A percentile compares a stretch with the other conserved stretches of the same genome.
Evolutionary conservation across 2,329 filamentous ascomycete species (phyloP).

Genomic region (Zasmidium cellare): DNA sequence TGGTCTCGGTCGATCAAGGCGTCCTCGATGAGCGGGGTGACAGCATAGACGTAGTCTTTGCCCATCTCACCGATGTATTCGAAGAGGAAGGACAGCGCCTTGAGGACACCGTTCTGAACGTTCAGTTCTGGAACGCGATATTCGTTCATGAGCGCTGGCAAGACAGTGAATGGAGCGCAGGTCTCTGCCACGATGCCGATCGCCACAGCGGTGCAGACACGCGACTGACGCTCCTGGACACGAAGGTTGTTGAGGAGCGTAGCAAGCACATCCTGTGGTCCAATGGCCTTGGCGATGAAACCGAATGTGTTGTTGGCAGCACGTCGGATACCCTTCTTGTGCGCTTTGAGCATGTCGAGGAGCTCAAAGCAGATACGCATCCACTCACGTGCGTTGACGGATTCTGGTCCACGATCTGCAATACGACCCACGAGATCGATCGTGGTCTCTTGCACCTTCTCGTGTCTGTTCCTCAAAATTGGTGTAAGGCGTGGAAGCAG

Average conservation of each 20-base stretch:
- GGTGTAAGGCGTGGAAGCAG: constrained; percentile 91
- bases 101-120: constrained; percentile 97
- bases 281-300: constrained; percentile 98
- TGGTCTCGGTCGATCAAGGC: constrained; percentile 97
- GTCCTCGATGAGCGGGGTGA: constrained; percentile 92
- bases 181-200: constrained; percentile 99
- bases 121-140: constrained; percentile 98
- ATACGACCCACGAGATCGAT: constrained; percentile 98
- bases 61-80: constrained; percentile 99
- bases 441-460: constrained; percentile 99
- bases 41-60: constrained; percentile 98
- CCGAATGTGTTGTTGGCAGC: constrained; percentile 99
- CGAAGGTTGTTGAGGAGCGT: constrained; percentile 95
- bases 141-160: constrained; percentile 99
- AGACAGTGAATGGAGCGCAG: constrained; percentile 94
- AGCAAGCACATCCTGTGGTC: constrained; percentile 93
- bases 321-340: constrained; percentile 98
- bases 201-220: constrained; percentile 96
- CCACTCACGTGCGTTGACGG: constrained; percentile 96
- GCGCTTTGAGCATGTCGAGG: constrained; percentile 97
- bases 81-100: constrained; percentile 94
- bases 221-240: constrained; percentile 95
- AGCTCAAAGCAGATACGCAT: constrained; percentile 99
- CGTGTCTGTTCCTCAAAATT: constrained; percentile 97
- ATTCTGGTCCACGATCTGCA: constrained; percentile 92